Percentiles rank a stretch among this genome's conserved stretches.
phyloP scores from a whole-genome alignment of 768 basidiomycete species.

The Cyathus striatus region DNA sequence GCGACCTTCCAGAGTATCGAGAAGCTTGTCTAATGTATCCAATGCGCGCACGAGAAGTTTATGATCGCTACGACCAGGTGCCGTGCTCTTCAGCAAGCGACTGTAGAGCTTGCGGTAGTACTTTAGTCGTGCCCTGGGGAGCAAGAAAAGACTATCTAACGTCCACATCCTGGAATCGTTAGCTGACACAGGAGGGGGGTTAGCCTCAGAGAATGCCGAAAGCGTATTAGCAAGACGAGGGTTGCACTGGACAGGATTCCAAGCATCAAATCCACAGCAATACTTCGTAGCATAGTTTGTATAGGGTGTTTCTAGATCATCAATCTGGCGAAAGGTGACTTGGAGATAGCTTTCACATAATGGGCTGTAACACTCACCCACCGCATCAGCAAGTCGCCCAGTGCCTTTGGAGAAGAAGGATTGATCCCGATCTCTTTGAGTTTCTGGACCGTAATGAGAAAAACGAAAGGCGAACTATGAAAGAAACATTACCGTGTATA shows the following conservation, averaged over 20 bases:
- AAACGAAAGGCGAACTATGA: conserved; percentile 3
- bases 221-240: conserved; percentile 64
- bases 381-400: conserved; percentile 94
- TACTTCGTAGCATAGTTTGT: conserved; percentile 73
- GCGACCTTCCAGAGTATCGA: conserved; percentile 62
- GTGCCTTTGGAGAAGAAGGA: conserved; percentile 87
- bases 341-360: conserved; percentile 7
- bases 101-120: conserved; percentile 93
- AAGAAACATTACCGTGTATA: conserved; percentile 54
- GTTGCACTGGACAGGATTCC: conserved; percentile 78
- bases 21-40: conserved; percentile 72
- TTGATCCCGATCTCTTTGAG: conserved; percentile 91
- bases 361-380: conserved; percentile 62
- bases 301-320: conserved; percentile 87
- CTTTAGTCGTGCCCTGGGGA: conserved; percentile 78
- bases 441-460: conserved; percentile 50
- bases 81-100: conserved; percentile 79
- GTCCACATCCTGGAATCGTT: conserved; percentile 61
- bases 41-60: conserved; percentile 73
- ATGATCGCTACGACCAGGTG: conserved; percentile 84
- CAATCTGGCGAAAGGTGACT: conserved; percentile 58
- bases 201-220: conserved; percentile 57
- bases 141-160: conserved; percentile 80
- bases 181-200: conserved; percentile 55
- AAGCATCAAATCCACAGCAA: conserved; percentile 74